phyloP scores from a whole-genome alignment of 2,329 filamentous ascomycete species.

The Apiospora aurea region DNA sequence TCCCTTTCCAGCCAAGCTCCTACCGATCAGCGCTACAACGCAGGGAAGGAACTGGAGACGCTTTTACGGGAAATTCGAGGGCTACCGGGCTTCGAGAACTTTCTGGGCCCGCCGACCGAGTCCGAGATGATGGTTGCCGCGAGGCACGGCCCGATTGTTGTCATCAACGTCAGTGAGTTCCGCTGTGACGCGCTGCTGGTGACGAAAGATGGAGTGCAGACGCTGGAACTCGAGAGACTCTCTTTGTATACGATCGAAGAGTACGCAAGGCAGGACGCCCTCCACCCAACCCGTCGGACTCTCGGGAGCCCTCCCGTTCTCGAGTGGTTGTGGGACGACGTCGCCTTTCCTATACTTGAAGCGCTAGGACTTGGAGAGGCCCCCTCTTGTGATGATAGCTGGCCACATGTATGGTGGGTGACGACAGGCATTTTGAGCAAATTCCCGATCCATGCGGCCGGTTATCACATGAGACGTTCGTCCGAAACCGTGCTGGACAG shows the following conservation, averaged over 20 bases:
- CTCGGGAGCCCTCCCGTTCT: constrained; percentile 30
- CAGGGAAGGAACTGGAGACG: constrained; percentile 29
- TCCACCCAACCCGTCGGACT: too few relatives aligned
- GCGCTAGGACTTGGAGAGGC: constrained; percentile 34
- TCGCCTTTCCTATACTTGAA: constrained; percentile 38
- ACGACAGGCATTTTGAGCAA: constrained; percentile 39
- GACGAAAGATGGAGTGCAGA: constrained; percentile 24
- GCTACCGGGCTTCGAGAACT: constrained; percentile 33
- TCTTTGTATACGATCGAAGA: constrained; percentile 23
- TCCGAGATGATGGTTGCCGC: constrained; percentile 33
- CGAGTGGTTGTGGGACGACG: constrained; percentile 43
- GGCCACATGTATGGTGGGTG: constrained; percentile 46
- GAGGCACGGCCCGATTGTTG: constrained; percentile 35
- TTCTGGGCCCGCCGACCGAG: constrained; percentile 32
- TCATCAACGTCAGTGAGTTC: constrained; percentile 39
- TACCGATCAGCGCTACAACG: background rate
- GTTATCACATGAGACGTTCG: constrained; percentile 35
- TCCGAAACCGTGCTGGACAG: constrained; percentile 41
- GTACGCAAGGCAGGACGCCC: constrained; percentile 14
- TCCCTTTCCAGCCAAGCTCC: too few relatives aligned
- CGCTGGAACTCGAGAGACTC: constrained; percentile 32
- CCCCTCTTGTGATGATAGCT: constrained; percentile 26
- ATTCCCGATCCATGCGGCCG: constrained; percentile 46
- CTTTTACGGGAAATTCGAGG: constrained; percentile 22
- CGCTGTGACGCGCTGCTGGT: constrained; percentile 42